These are phyloP conservation scores for Diplodia mutila DNA, from an alignment of 2,329 filamentous ascomycete genomes.

Conservation along the genomic window DNA sequence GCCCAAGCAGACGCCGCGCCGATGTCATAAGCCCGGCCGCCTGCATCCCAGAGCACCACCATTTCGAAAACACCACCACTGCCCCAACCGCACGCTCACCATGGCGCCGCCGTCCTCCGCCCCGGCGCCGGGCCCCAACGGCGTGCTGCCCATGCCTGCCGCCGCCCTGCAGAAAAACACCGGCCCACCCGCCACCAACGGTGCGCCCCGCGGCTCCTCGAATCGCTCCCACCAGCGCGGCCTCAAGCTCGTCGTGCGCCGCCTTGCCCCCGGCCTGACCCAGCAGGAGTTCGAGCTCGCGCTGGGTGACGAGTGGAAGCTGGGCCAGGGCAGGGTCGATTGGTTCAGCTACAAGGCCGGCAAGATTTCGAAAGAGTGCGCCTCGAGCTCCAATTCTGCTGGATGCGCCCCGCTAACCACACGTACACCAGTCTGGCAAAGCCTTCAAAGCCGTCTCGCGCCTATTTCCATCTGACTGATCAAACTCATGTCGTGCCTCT, in stretches of 20 bases:
- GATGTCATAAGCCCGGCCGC: conserved; percentile 17
- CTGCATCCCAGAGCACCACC: not conserved
- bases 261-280: conserved; percentile 84
- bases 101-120: conserved; percentile 26
- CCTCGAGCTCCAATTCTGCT: conserved; percentile 28
- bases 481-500: conserved; percentile 69
- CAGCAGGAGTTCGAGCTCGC: conserved; percentile 73
- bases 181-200: conserved; percentile 37
- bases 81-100: conserved; percentile 4
- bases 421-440: conserved; percentile 72
- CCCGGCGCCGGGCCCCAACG: conserved; percentile 37
- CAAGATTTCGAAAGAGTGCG: conserved; percentile 84
- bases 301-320: conserved; percentile 79
- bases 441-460: conserved; percentile 76
- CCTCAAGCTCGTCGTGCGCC: conserved; percentile 81
- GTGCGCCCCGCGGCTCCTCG: conserved; percentile 34
- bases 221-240: conserved; percentile 60
- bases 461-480: conserved; percentile 80
- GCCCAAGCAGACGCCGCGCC: not conserved
- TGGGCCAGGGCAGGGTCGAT: conserved; percentile 79
- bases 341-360: conserved; percentile 75
- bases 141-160: conserved; percentile 41
- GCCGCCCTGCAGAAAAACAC: conserved; percentile 42
- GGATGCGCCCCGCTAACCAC: not conserved
- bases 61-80: conserved; percentile 7